phyloP scores from a whole-genome alignment of 2,329 filamentous ascomycete species.

The Fusarium palustre region DNA sequence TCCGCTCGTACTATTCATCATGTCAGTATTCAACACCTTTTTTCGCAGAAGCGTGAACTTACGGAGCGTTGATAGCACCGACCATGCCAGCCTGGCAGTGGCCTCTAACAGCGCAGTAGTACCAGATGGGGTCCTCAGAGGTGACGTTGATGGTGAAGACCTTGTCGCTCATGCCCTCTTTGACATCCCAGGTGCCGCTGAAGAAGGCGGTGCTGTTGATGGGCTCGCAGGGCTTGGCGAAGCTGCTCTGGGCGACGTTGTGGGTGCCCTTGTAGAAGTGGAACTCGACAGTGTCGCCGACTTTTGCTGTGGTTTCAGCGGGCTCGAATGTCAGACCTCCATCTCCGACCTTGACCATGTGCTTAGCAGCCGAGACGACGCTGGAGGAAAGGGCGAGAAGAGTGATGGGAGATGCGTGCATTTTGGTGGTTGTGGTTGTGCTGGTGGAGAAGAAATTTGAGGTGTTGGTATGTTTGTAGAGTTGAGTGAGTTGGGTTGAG shows the following conservation, averaged over 20 bases:
- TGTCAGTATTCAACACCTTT: background rate
- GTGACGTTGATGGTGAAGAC: slow-evolving; percentile 41
- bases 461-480: slow-evolving; percentile 12
- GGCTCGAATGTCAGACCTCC: slow-evolving; percentile 62
- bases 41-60: slow-evolving; percentile 11
- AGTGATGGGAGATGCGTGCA: slow-evolving; percentile 29
- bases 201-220: slow-evolving; percentile 63
- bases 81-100: slow-evolving; percentile 74
- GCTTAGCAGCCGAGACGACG: slow-evolving; percentile 29
- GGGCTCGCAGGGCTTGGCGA: slow-evolving; percentile 69
- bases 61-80: slow-evolving; percentile 56
- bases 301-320: slow-evolving; percentile 60
- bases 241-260: slow-evolving; percentile 71
- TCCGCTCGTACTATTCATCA: slow-evolving; percentile 28
- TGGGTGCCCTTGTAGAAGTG: slow-evolving; percentile 65
- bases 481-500: background rate
- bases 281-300: slow-evolving; percentile 62
- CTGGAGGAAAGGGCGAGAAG: slow-evolving; percentile 29
- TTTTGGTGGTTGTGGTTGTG: slow-evolving; percentile 12
- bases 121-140: slow-evolving; percentile 69
- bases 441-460: background rate
- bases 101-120: slow-evolving; percentile 69
- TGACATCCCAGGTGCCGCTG: slow-evolving; percentile 45
- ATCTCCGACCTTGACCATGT: slow-evolving; percentile 44
- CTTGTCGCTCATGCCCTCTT: slow-evolving; percentile 22